These are phyloP conservation scores for Andrographis paniculata DNA, from an alignment of 305 asterid genomes.

Conservation along the genomic window DNA sequence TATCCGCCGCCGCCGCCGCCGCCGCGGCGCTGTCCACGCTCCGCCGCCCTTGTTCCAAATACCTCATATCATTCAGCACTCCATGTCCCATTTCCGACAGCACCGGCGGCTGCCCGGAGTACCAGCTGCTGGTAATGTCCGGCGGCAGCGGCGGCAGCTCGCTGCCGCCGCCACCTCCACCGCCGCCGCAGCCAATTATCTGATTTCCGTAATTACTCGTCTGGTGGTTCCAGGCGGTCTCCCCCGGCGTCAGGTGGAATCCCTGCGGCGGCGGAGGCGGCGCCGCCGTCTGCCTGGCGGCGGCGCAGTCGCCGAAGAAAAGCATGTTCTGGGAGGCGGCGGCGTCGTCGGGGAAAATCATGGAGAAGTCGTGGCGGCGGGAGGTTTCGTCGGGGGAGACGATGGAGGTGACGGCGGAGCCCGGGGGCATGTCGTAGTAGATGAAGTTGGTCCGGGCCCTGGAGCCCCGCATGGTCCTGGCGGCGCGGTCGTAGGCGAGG, in stretches of 20 bases:
- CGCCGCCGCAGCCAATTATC: conserved; percentile 5
- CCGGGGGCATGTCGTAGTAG: conserved; percentile 89
- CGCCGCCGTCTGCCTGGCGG: background rate
- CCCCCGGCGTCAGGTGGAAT: conserved; percentile 31
- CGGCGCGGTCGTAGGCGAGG: conserved; percentile 76
- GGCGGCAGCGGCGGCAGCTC: conserved; percentile 95
- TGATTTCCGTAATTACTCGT: background rate
- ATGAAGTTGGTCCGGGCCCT: conserved; percentile 77
- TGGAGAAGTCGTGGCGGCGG: conserved; percentile 28
- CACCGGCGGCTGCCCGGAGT: conserved; percentile 48
- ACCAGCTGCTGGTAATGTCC: conserved; percentile 65
- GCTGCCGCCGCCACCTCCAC: conserved; percentile 4
- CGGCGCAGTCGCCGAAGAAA: conserved; percentile 24
- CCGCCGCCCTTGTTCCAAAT: conserved; percentile 35
- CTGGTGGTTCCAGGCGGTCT: conserved; percentile 16
- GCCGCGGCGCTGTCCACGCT: conserved; percentile 23
- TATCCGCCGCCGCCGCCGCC: conserved; percentile 19
- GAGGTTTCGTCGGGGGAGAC: conserved; percentile 69
- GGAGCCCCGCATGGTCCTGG: conserved; percentile 74
- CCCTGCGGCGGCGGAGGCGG: conserved; percentile 1
- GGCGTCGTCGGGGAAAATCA: conserved; percentile 22
- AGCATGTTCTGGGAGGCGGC: conserved; percentile 15
- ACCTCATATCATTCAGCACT: conserved; percentile 62
- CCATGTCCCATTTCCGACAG: conserved; percentile 68
- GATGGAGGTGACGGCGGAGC: conserved; percentile 72